Evolutionary conservation across 148 eudicot genomes (phyloP), one percentile per base, ranked within the genome.

Genomic region (Rhododendron williamsianum): DNA sequence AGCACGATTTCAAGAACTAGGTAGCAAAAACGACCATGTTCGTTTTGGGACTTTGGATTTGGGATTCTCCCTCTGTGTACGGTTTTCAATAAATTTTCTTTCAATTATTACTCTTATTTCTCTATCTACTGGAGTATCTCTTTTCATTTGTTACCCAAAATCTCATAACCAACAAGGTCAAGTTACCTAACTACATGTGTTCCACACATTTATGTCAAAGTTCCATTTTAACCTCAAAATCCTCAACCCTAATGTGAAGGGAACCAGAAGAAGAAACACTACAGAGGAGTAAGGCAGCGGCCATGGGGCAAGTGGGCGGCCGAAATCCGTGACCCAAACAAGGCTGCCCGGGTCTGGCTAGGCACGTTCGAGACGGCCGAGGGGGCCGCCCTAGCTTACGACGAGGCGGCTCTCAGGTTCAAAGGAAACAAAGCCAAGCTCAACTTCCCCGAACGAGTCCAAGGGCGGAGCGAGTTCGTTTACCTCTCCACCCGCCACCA

Each of bases 251-350:
- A 30, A 71, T 43, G 36, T 78, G 56, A 78, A 78, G 81, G 81
- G 48, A 78, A 23, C 81, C 35, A 45, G 81, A 78, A 78, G 35
- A 46, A 78, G 35, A n/a, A 13, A 78, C 56, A 78, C 81, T 78
- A 78, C 48, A 45, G 81, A 41, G 81, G 81, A 46, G 81, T 78
- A 0, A 25, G 81, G 81, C 81, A 78, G 48, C 48, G 81, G 9
- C 81, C 81, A 4, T 78, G 81, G 81, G 81, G 81, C 2, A 78
- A 78, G 35, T 78, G 81, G 81, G 81, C 81, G 0, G 81, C 81
- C 1, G 81, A 78, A 78, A 78, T 78, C 25, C 81, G 81, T 0
- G 81, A 78, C 35, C 81, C 81, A 9, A 78, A n/a, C 25, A 78
- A 78, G 81, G 81, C 81, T 23, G 81, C 81, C n/a, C 78, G 78